phyloP scores from a whole-genome alignment of 2,329 filamentous ascomycete species.

The Colletotrichum orchidophilum region DNA sequence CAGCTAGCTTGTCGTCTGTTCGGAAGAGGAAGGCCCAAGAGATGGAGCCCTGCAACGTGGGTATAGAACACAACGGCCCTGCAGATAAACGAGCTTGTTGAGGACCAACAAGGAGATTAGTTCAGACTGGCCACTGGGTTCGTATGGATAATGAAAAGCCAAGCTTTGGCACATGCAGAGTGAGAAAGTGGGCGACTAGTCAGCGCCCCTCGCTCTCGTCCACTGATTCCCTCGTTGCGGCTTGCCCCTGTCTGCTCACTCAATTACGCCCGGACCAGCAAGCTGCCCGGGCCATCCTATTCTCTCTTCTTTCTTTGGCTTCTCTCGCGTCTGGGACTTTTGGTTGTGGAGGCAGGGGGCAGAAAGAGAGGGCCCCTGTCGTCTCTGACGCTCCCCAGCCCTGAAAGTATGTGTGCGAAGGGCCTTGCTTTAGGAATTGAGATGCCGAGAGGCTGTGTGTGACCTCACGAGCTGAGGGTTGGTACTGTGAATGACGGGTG shows the following conservation, averaged over 20 bases:
- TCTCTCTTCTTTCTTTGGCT: not conserved
- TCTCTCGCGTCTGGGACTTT: slow-evolving; percentile 3
- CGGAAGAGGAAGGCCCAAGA: slow-evolving; percentile 13
- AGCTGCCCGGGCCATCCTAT: slow-evolving; percentile 20
- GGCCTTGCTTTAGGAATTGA: slow-evolving; percentile 16
- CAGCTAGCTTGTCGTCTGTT: slow-evolving; percentile 14
- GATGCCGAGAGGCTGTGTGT: slow-evolving; percentile 25
- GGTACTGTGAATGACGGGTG: not conserved
- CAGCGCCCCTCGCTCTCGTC: slow-evolving; percentile 17
- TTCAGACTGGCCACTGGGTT: too few species aligned
- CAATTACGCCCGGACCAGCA: slow-evolving; percentile 6
- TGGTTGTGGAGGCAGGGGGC: not conserved
- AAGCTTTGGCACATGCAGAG: slow-evolving; percentile 21
- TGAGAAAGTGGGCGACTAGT: slow-evolving; percentile 8
- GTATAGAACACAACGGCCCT: not conserved
- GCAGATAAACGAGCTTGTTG: slow-evolving; percentile 29
- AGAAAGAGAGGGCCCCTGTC: slow-evolving; percentile 11
- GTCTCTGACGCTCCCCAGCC: slow-evolving; percentile 26
- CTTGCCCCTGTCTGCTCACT: not conserved
- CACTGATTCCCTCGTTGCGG: not conserved
- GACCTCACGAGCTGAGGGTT: not conserved
- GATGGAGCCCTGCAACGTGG: not conserved
- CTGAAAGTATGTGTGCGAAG: not conserved
- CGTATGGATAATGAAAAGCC: slow-evolving; percentile 11
- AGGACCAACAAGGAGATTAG: slow-evolving; percentile 14